These are phyloP conservation scores for Cladosporium sp. DNA, from an alignment of 2,329 filamentous ascomycete species.

Conservation along the genomic window DNA sequence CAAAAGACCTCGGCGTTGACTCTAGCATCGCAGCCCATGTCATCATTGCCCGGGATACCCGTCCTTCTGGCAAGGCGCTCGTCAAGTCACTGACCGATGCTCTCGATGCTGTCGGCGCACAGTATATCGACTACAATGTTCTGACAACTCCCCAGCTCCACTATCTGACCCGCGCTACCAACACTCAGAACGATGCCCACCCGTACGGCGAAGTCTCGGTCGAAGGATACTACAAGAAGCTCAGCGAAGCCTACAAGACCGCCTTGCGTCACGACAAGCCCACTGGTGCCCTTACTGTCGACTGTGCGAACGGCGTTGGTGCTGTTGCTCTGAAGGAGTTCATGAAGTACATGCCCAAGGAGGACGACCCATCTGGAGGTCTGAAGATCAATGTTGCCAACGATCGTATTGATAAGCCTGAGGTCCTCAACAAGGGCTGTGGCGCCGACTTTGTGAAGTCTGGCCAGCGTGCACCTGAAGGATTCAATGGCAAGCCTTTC, in stretches of 20 bases:
- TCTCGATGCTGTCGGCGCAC: constrained; percentile 68
- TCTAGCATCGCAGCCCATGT: constrained; percentile 64
- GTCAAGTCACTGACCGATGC: constrained; percentile 75
- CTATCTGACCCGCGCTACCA: constrained; percentile 90
- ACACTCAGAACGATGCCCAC: constrained; percentile 82
- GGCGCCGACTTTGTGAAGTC: constrained; percentile 98
- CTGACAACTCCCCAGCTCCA: constrained; percentile 97
- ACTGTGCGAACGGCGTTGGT: constrained; percentile 95
- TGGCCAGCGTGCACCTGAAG: constrained; percentile 82
- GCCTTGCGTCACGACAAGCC: constrained; percentile 75
- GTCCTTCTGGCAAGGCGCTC: constrained; percentile 82
- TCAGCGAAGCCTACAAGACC: constrained; percentile 75
- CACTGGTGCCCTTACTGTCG: constrained; percentile 72
- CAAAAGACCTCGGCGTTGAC: constrained; percentile 72
- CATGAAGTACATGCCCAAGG: constrained; percentile 72
- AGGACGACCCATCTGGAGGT: constrained; percentile 53
- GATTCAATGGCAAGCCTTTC: constrained; percentile 69
- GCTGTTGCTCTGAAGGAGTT: constrained; percentile 85
- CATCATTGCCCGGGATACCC: constrained; percentile 86
- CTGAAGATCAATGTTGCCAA: constrained; percentile 85
- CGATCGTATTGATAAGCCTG: constrained; percentile 85
- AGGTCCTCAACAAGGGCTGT: constrained; percentile 82
- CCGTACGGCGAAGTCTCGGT: constrained; percentile 88
- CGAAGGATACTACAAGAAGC: constrained; percentile 91
- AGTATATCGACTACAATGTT: constrained; percentile 80